Evolutionary conservation across 1,284 basidiomycete species (phyloP), one percentile per base, ranked within the genome.

Genomic region (Meripilus lineatus): DNA sequence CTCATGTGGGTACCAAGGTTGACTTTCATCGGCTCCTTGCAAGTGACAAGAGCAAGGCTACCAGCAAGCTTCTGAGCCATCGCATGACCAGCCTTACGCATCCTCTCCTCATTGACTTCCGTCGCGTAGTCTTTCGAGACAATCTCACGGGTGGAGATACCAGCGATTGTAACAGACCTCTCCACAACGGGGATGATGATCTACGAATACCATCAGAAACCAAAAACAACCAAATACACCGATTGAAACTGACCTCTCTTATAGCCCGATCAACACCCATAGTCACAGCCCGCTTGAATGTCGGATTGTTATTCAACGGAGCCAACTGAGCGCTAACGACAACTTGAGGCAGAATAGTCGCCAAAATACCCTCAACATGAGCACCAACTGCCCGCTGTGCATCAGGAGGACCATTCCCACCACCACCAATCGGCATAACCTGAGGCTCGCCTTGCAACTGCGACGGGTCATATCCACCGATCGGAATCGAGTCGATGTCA

Each of bases 31-130:
- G 96, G 95, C 61, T 99, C 96, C 65, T 98, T 99, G 76, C 95
- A 99, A 14, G 96, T 99, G 20, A 99, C 96, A 41, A 98, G 70
- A 5, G 96, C 96, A 36, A 99, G 77, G 58, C 92, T 96, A 34
- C 95, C 95, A 15, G 96, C 96, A 42, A 99, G 79, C 63, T 93
- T 96, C 67, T 94, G 92, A 2, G 93, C 93, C 93, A 98, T 99
- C 43, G 93, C 69, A 64, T 98, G 93, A 5, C 91, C 93, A 11
- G 96, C 92, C 58, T 87, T 85, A 35, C 93, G 84, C 62, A 99
- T 71, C 66, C 89, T 95, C 40, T 87, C 81, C 58, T 98, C 93
- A 60, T 91, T 93, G 15, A 84, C 74, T 55, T 99, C 96, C 51
- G 92, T 93, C 3, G 91, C 93, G 57, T 96, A 99, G 66, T 99